Conservation (phyloP, 2,329 filamentous ascomycete species). For the Colletotrichum eleusines region DNA sequence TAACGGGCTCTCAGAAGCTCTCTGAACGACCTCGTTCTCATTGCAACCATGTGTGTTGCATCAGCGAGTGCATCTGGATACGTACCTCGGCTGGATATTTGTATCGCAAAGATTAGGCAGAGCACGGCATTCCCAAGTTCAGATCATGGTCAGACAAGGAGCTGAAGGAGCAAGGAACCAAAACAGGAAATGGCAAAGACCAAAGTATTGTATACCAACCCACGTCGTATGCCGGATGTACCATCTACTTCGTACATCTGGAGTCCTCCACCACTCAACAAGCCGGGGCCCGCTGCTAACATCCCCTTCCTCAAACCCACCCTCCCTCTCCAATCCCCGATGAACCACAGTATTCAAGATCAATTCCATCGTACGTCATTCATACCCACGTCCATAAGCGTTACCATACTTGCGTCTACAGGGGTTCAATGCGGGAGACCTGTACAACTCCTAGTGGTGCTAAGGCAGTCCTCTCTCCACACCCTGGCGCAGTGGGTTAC, state of each 20-base stretch:
- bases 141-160: constrained; percentile 1
- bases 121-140: background rate
- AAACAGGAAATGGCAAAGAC: background rate
- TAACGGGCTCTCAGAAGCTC: background rate
- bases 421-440: background rate
- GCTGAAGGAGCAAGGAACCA: background rate
- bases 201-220: constrained; percentile 21
- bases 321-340: constrained; percentile 12
- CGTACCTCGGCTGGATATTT: background rate
- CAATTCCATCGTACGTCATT: constrained; percentile 30
- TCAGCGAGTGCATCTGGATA: background rate
- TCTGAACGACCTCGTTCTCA: background rate
- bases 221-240: constrained; percentile 24
- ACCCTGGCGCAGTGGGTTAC: background rate
- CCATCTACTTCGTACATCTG: constrained; percentile 26
- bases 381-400: constrained; percentile 4
- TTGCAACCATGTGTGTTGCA: background rate
- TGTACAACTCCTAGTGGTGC: background rate
- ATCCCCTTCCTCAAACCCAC: background rate
- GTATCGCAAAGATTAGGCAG: background rate
- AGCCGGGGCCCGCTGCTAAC: constrained; percentile 3
- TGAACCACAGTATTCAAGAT: constrained; percentile 23
- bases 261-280: background rate
- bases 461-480: background rate
- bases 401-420: background rate